Base-by-base conservation (phyloP, 306 rosid genomes). In the Gastrolobium villosum region DNA sequence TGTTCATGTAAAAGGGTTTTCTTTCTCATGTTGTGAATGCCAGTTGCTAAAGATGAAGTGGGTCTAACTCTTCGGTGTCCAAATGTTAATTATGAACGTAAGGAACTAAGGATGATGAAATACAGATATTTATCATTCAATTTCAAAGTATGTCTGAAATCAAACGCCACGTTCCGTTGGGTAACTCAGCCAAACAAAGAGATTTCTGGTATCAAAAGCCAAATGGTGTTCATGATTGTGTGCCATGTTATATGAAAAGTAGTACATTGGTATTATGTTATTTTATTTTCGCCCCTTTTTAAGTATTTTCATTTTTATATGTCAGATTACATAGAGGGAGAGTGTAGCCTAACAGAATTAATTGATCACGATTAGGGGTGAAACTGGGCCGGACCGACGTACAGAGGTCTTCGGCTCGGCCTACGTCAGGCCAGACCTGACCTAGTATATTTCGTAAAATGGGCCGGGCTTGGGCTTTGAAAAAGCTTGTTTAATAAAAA, bases 1-100 rank as follows among this genome's bases (percentile, higher is more conserved):
- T 60, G 54, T 59, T 20, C 45, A 59, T 37, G 48, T 72, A 28
- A 14, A 72, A 54, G 41, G 35, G 14, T 1, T 74, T 62, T 75
- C 62, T 7, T 15, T 40, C 30, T 39, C 53, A 39, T 31, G 15
- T 39, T 30, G 28, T 39, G 39, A n/a, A n/a, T 9, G 2, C 32
- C 53, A 39, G 55, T 14, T 5, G 30, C 36, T 5, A 2, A 6
- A 69, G 45, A 32, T 49, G 4, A 49, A 69, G 60, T 15, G 7
- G 45, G 28, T 15, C 34, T 34, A 4, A 50, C 61, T 70, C 15
- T 8, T 10, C 31, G 13, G 1, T 69, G 5, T 7, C 32, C 74
- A 69, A 32, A 48, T 48, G 44, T 49, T 45, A 11, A 1, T 7
- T 20, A 46, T 11, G 40, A 60, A 32, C n/a, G 2, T 6, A 32